Conservation (phyloP, 805 yeast genomes). For the Kuraishia floccosa region DNA sequence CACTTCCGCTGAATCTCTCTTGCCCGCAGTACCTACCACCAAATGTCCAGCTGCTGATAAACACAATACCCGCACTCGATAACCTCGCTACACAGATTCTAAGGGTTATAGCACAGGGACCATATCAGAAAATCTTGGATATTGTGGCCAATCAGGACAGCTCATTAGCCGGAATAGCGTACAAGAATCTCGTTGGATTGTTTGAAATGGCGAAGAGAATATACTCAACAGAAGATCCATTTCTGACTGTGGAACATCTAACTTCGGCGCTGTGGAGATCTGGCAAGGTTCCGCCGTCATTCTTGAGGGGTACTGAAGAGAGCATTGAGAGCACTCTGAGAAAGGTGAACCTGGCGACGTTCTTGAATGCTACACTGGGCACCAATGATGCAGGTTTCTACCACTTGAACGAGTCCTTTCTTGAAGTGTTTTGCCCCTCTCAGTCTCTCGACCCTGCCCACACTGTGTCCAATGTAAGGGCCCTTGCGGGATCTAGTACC, state of each 20-base stretch:
- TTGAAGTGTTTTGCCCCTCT: constrained; percentile 80
- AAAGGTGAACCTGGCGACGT: constrained; percentile 81
- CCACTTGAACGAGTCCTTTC: constrained; percentile 71
- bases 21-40: constrained; percentile 48
- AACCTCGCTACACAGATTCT: constrained; percentile 74
- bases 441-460: constrained; percentile 38
- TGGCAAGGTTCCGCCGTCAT: constrained; percentile 44
- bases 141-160: constrained; percentile 56
- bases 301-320: constrained; percentile 51
- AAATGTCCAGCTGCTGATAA: constrained; percentile 52
- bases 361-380: constrained; percentile 78
- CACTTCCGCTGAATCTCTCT: constrained; percentile 45
- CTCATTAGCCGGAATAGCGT: constrained; percentile 53
- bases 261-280: constrained; percentile 65
- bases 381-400: constrained; percentile 80
- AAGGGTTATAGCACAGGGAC: constrained; percentile 58
- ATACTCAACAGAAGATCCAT: constrained; percentile 59
- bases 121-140: constrained; percentile 66
- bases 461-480: constrained; percentile 13
- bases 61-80: constrained; percentile 68
- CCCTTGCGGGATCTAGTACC: background rate
- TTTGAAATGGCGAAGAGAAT: constrained; percentile 69
- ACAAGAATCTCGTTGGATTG: constrained; percentile 56
- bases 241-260: constrained; percentile 55
- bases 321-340: constrained; percentile 56